Evolutionary conservation across 2,329 filamentous ascomycete genomes (phyloP).

Genomic region (Sporothrix pallida): DNA sequence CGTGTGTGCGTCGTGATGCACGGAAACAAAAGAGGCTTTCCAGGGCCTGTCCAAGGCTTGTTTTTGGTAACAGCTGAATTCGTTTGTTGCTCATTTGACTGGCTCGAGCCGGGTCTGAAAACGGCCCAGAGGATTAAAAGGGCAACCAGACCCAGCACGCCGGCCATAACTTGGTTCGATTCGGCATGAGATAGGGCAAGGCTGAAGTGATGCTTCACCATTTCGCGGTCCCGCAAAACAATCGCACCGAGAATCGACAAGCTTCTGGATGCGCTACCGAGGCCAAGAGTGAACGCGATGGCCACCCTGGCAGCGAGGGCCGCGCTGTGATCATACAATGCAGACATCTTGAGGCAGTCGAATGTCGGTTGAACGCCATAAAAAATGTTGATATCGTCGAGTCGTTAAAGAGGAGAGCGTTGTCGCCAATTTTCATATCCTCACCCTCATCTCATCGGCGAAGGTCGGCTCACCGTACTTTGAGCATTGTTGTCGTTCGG

Average conservation of each 20-base stretch:
- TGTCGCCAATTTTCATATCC: background rate
- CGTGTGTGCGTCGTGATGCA: constrained; percentile 69
- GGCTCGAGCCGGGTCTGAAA: background rate
- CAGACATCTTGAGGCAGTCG: too few relatives aligned
- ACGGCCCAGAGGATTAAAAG: background rate
- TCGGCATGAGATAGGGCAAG: background rate
- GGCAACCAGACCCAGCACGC: background rate
- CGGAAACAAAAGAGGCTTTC: constrained; percentile 64
- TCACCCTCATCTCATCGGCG: background rate
- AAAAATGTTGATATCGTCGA: background rate
- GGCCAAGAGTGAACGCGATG: background rate
- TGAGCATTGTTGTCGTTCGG: constrained; percentile 4
- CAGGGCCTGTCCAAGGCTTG: constrained; percentile 40
- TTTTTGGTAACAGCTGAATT: background rate
- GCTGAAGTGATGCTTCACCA: background rate
- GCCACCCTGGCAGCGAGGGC: background rate
- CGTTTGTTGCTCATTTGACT: background rate
- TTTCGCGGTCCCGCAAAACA: background rate
- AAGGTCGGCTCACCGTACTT: background rate
- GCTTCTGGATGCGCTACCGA: background rate
- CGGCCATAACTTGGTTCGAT: background rate
- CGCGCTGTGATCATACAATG: too few relatives aligned
- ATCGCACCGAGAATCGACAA: constrained; percentile 18
- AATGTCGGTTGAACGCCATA: too few relatives aligned
- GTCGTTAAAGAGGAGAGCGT: background rate